phyloP scores from a whole-genome alignment of 176 grass and related monocot genomes.

The Otatea glauca region DNA sequence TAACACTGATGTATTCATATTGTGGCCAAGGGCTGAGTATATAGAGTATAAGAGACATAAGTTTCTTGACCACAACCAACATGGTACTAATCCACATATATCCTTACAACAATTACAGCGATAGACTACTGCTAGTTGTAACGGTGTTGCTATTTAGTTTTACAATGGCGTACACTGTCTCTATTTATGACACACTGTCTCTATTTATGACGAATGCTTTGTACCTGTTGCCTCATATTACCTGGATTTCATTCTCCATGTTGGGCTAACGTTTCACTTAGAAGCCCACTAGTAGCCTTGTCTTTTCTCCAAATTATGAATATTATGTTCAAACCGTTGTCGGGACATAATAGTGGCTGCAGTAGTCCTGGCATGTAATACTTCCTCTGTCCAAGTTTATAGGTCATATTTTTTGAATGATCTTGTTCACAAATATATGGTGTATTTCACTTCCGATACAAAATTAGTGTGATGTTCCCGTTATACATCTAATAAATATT shows the following conservation, averaged over 20 bases:
- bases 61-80: background rate
- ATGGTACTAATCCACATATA: slow-evolving; percentile 21
- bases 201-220: background rate
- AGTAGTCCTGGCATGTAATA: background rate
- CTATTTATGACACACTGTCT: background rate
- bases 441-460: too few relatives aligned
- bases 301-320: background rate
- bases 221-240: background rate
- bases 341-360: background rate
- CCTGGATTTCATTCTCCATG: slow-evolving; percentile 13
- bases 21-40: background rate
- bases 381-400: too few relatives aligned
- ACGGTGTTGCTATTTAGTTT: background rate
- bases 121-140: background rate
- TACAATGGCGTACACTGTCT: background rate
- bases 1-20: background rate
- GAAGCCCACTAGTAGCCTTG: background rate
- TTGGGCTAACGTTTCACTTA: background rate
- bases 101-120: background rate
- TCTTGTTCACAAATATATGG: too few relatives aligned
- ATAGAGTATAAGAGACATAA: background rate
- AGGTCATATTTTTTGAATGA: too few relatives aligned
- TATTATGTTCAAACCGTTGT: background rate
- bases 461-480: too few relatives aligned
- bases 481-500: too few relatives aligned